These are phyloP conservation scores for Aspergillus viridinutans DNA, from an alignment of 2,329 filamentous ascomycete genomes.

Conservation along the genomic window DNA sequence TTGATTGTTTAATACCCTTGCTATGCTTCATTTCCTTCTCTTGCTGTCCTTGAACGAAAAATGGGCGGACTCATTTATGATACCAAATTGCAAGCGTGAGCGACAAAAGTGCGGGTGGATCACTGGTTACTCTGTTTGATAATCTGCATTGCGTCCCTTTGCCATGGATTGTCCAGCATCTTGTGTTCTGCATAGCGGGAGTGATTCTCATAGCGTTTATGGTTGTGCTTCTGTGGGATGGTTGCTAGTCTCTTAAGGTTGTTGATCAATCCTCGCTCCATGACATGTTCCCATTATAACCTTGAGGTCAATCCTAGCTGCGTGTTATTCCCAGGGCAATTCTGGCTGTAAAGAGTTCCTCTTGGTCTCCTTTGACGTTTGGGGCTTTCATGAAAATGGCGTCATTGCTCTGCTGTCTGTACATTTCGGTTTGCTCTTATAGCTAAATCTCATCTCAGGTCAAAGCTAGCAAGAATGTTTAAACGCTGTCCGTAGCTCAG, in stretches of 20 bases:
- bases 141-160: constrained; percentile 6
- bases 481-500: no score
- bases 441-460: not conserved
- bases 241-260: constrained; percentile 3
- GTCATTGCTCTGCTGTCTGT: not conserved
- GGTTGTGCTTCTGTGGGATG: not conserved
- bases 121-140: constrained; percentile 2
- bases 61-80: constrained; percentile 11
- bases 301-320: not conserved
- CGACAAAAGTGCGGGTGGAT: constrained; percentile 10
- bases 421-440: not conserved
- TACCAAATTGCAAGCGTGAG: constrained; percentile 9
- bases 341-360: not conserved
- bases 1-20: constrained; percentile 13
- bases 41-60: constrained; percentile 7
- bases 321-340: not conserved
- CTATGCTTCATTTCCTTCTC: constrained; percentile 7
- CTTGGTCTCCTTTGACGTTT: not conserved
- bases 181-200: constrained; percentile 24
- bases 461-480: no score
- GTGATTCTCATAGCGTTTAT: constrained; percentile 10
- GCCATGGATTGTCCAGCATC: constrained; percentile 13
- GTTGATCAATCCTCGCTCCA: not conserved
- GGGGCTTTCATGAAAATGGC: not conserved
- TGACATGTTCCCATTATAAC: not conserved